Evolutionary conservation across 2,329 filamentous ascomycete genomes (phyloP).

Genomic region (Phyllosticta capitalensis): DNA sequence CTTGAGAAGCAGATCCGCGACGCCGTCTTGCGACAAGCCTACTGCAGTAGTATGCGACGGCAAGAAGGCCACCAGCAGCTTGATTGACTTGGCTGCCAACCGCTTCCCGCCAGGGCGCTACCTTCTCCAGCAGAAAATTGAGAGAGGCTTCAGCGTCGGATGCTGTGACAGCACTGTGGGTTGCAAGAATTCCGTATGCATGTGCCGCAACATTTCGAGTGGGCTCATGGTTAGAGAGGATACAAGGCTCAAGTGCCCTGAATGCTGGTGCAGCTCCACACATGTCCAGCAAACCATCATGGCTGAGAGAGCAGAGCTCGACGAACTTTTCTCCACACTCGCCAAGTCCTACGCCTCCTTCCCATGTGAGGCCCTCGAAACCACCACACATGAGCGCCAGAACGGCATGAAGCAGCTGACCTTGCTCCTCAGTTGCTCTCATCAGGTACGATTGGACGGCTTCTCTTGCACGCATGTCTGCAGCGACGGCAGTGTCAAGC

Average conservation of each 20-base stretch:
- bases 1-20: slow-evolving; percentile 22
- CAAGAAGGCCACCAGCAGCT: slow-evolving; percentile 51
- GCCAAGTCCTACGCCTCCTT: slow-evolving; percentile 31
- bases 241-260: slow-evolving; percentile 46
- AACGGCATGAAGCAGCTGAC: slow-evolving; percentile 20
- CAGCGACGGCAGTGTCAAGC: slow-evolving; percentile 62
- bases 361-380: slow-evolving; percentile 35
- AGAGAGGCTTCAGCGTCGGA: slow-evolving; percentile 36
- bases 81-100: slow-evolving; percentile 51
- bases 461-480: slow-evolving; percentile 55
- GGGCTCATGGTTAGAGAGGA: slow-evolving; percentile 63
- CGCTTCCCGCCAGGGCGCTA: slow-evolving; percentile 46
- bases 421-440: slow-evolving; percentile 7
- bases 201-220: slow-evolving; percentile 58
- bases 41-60: slow-evolving; percentile 49
- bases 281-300: slow-evolving; percentile 35
- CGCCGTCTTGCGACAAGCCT: slow-evolving; percentile 42
- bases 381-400: slow-evolving; percentile 34
- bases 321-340: slow-evolving; percentile 43
- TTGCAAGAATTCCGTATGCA: slow-evolving; percentile 65
- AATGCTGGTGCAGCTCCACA: slow-evolving; percentile 25
- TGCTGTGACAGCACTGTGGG: slow-evolving; percentile 44
- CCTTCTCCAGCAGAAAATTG: slow-evolving; percentile 36
- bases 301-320: slow-evolving; percentile 45
- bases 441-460: slow-evolving; percentile 45